Evolutionary conservation across 1,284 basidiomycete species (phyloP), one percentile per base, ranked within the genome.

Genomic region (Nidula niveotomentosa): DNA sequence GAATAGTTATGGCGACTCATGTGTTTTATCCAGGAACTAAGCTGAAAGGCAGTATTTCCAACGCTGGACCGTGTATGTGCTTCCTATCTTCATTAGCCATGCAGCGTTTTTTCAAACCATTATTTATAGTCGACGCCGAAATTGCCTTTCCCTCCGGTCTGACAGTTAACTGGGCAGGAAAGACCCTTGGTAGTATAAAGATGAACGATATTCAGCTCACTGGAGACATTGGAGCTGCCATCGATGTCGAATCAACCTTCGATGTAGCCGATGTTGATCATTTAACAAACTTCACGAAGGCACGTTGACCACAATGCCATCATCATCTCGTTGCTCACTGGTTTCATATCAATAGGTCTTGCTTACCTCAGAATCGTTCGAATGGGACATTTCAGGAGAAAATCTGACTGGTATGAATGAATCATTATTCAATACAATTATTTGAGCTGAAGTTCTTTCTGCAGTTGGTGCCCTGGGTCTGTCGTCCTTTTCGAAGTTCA

Each of bases 341-440:
- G 23, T 23, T 23, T 23, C 23, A 23, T 23, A 23, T 23, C 23
- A 4, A 23, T 58, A 81, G 79, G 71, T 73, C 15, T 69, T 91
- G 53, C 75, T 93, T 5, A 89, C 83, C 0, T 72, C 85, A 58
- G 84, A 86, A 60, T 81, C 79, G 10, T 93, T 93, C 64, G 79
- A 85, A 15, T 93, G 90, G 90, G 76, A 80, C 35, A 91, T 93
- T 60, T 76, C 81, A 13, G 86, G 82, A n/a, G 76, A 85, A 39
- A 86, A 88, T 62, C 67, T 92, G 39, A 81, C 78, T 41, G 85
- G 86, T 77, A 59, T 60, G 73, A 55, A 12, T 6, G 23, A 12
- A 13, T 46, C 41, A 8, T 23, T 23, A 23, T 23, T 23, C 4
- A 23, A 23, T 23, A 2, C 23, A 4, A 23, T 23, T 23, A 23